Conservation (phyloP, 192 early-diverging fungal species). For the Paraglomus brasilianum region DNA sequence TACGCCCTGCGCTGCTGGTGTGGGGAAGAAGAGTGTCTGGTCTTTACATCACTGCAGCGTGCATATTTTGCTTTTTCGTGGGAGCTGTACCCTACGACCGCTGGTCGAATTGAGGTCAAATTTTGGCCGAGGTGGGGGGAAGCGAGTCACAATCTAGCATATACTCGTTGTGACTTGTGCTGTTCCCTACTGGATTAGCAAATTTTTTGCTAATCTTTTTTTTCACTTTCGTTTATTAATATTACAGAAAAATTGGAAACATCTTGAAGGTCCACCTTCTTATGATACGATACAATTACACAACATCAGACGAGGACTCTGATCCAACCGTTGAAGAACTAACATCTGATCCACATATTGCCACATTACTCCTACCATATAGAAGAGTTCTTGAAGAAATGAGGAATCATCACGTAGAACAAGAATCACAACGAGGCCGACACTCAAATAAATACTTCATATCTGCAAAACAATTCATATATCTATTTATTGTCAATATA, state of each 20-base stretch:
- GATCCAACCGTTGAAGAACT: conserved; percentile 16
- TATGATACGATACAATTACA: conserved; percentile 17
- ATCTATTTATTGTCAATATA: too few relatives aligned
- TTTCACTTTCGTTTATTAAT: conserved; percentile 18
- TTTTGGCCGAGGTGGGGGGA: conserved; percentile 6
- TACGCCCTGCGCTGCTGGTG: conserved; percentile 3
- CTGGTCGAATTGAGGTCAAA: background rate
- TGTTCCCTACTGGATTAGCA: conserved; percentile 12
- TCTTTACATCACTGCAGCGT: conserved; percentile 21
- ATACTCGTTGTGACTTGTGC: conserved; percentile 25
- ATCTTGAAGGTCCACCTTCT: conserved; percentile 10
- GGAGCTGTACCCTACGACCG: background rate
- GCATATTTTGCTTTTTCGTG: conserved; percentile 2
- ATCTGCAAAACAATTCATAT: too few relatives aligned
- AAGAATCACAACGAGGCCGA: conserved; percentile 23
- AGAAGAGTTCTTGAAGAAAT: conserved; percentile 30
- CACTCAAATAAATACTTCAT: too few relatives aligned
- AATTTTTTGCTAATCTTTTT: conserved; percentile 21
- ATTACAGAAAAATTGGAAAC: conserved; percentile 5
- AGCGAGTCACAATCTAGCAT: conserved; percentile 16
- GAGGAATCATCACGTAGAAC: conserved; percentile 9
- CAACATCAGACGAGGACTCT: background rate
- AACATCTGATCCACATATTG: background rate
- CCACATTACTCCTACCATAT: conserved; percentile 20
- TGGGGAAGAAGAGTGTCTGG: conserved; percentile 24